Base-by-base conservation (phyloP, 2,329 filamentous ascomycete species). In the Lasiodiplodia hormozganensis region DNA sequence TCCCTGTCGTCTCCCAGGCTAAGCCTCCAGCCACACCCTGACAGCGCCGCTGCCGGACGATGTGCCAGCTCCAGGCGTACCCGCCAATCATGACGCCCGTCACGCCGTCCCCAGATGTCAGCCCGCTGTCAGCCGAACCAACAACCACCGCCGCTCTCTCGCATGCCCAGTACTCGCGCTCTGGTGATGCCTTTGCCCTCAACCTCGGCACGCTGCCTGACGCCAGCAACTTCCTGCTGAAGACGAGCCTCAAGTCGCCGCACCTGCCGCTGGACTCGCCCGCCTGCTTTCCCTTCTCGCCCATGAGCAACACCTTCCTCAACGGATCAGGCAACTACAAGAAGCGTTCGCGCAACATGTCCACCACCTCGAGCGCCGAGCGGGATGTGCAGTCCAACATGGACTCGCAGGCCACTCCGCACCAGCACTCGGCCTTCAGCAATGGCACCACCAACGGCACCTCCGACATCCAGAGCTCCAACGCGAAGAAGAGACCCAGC, bases 271-370 rank as follows among this genome's bases (percentile, higher is more conserved):
- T 78, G 69, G 77, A 78, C 21, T 79, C 78, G 21, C 77, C 78
- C 49, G 77, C 75, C 74, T 76, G 75, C 65, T 73, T 78, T 47
- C 34, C 60, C 28, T 64, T 64, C 60, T 64, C 60, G 47, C 77
- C 75, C 70, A 70, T 76, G 43, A 72, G 72, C 67, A 71, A 68
- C 71, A 70, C 71, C 68, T 70, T 72, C 62, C 67, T 78, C 70
- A 78, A 65, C 62, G 62, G 62, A 36, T 65, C 62, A 69, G 60
- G 60, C 60, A 64, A 52, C 60, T 64, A 64, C 67, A 64, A 75
- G 71, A 78, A 79, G 70, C 74, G 79, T 67, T 74, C 78, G 62
- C 79, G 79, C 74, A 81, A 80, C 71, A 81, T 81, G 79, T 81
- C 79, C 69, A 79, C 79, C 70, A 79, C 79, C 21, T 81, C 79